Conservation (phyloP, 345 rosid genomes). For the Alliaria petiolata region DNA sequence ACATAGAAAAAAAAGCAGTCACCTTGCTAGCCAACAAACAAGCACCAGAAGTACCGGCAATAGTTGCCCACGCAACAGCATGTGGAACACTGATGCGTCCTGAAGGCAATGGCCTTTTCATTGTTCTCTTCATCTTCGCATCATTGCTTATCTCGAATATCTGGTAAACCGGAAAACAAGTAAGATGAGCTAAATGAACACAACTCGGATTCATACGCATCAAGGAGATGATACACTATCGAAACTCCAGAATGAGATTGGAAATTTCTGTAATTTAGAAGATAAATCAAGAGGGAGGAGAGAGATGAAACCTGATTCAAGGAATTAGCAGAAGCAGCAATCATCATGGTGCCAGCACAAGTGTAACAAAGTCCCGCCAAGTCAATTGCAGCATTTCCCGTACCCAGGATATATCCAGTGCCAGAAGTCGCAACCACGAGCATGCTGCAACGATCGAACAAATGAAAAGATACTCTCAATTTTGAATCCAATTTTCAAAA, state of each 20-base stretch:
- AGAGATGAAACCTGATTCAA: constrained; percentile 68
- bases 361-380: constrained; percentile 82
- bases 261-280: neutral
- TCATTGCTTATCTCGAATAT: constrained; percentile 84
- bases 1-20: constrained; percentile 20
- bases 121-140: constrained; percentile 93
- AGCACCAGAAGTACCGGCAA: constrained; percentile 73
- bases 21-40: constrained; percentile 80
- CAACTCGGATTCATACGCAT: neutral
- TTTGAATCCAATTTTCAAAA: neutral
- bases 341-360: constrained; percentile 97
- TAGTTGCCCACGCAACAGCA: constrained; percentile 78
- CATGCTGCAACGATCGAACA: constrained; percentile 47
- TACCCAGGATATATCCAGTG: constrained; percentile 82
- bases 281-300: neutral
- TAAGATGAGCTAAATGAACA: neutral
- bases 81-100: constrained; percentile 66
- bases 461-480: neutral
- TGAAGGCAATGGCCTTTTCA: constrained; percentile 80
- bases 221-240: neutral
- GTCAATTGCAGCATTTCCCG: constrained; percentile 60
- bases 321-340: constrained; percentile 93
- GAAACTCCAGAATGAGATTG: neutral
- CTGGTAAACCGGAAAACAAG: constrained; percentile 14
- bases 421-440: constrained; percentile 98